These are phyloP conservation scores for Botrytis aclada DNA, from an alignment of 2,329 filamentous ascomycete species.

Conservation along the genomic window DNA sequence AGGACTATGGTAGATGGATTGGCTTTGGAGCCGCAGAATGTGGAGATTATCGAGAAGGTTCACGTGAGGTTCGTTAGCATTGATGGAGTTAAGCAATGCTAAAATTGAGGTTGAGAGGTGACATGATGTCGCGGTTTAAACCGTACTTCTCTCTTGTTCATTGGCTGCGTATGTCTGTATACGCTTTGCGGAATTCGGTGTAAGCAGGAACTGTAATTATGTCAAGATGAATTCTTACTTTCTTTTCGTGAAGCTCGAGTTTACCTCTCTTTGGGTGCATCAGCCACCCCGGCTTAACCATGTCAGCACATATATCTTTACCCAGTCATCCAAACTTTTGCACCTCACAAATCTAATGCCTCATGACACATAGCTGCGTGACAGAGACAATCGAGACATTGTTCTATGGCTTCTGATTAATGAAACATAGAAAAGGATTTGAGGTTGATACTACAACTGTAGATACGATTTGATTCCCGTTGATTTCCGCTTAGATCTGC, in stretches of 20 bases:
- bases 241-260: neutral
- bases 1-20: neutral
- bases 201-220: neutral
- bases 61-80: slow-evolving; percentile 3
- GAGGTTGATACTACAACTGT: neutral
- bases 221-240: neutral
- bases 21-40: neutral
- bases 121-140: neutral
- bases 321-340: neutral
- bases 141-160: too few species aligned
- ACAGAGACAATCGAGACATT: neutral
- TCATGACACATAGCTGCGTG: neutral
- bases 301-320: neutral
- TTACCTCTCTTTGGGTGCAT: neutral
- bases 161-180: neutral
- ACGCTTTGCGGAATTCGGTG: neutral
- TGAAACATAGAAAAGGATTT: neutral
- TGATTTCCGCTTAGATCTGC: neutral
- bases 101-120: neutral
- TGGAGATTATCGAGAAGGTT: neutral
- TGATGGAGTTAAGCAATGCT: neutral
- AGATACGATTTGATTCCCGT: neutral
- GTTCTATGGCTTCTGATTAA: neutral
- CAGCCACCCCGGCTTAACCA: neutral
- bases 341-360: neutral